phyloP scores from a whole-genome alignment of 805 yeast species.

The Tetrapisispora fleetii region DNA sequence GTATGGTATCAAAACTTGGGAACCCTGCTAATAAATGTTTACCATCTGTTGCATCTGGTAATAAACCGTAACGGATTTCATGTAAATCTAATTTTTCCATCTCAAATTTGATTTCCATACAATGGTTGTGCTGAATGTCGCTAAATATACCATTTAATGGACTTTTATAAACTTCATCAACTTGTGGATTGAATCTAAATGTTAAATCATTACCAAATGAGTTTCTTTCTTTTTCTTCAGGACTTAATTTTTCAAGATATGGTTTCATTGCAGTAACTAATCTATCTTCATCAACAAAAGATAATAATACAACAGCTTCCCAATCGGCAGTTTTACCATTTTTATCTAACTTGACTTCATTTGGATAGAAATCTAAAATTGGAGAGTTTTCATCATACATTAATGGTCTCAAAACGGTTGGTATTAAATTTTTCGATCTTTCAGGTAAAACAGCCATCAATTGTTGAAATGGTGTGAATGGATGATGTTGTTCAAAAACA shows the following conservation, averaged over 20 bases:
- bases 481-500: conserved; percentile 57
- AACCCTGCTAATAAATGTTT: conserved; percentile 75
- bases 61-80: conserved; percentile 44
- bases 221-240: conserved; percentile 69
- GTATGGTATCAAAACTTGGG: conserved; percentile 70
- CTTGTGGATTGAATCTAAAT: conserved; percentile 70
- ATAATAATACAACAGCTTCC: conserved; percentile 93
- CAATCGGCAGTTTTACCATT: conserved; percentile 94
- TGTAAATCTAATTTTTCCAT: conserved; percentile 39
- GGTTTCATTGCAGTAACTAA: conserved; percentile 67
- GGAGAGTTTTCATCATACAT: conserved; percentile 85
- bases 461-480: conserved; percentile 90
- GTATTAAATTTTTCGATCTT: conserved; percentile 73
- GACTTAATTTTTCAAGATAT: conserved; percentile 46
- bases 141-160: conserved; percentile 68
- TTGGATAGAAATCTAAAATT: conserved; percentile 82
- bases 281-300: conserved; percentile 81
- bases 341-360: conserved; percentile 75
- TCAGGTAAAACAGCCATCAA: conserved; percentile 96
- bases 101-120: conserved; percentile 50
- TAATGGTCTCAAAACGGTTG: conserved; percentile 62
- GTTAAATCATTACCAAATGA: conserved; percentile 58
- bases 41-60: conserved; percentile 61
- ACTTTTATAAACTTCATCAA: conserved; percentile 53
- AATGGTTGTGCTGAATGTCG: conserved; percentile 71